Conservation (phyloP, 805 yeast species). For the Candida sphagnicola region DNA sequence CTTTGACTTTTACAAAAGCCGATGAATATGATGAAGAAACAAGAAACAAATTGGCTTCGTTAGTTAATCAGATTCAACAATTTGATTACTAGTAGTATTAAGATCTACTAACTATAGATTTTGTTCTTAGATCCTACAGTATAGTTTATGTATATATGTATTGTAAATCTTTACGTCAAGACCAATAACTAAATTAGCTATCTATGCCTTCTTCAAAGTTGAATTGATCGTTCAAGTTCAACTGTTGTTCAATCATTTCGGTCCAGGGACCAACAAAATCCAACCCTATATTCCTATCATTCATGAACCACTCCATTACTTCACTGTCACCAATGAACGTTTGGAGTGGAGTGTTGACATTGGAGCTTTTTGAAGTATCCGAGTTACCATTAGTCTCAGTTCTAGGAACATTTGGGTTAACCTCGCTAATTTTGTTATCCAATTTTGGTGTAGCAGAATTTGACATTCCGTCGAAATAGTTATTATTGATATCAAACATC, state of each 20-base stretch:
- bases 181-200: neutral
- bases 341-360: conserved; percentile 15
- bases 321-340: conserved; percentile 33
- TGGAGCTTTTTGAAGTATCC: conserved; percentile 2
- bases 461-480: conserved; percentile 4
- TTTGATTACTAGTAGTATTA: conserved; percentile 1
- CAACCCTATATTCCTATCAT: conserved; percentile 35
- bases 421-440: too few species aligned
- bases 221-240: conserved; percentile 32
- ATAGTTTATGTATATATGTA: too few species aligned
- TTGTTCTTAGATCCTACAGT: too few species aligned
- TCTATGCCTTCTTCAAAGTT: conserved; percentile 19
- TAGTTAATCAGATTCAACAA: conserved; percentile 4
- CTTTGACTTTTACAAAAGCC: neutral
- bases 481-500: conserved; percentile 1
- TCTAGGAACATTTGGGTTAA: too few species aligned
- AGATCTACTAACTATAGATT: neutral
- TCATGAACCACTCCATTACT: conserved; percentile 42
- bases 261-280: conserved; percentile 72
- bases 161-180: too few species aligned
- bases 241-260: conserved; percentile 70
- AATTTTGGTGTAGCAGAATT: neutral
- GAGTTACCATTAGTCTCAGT: neutral
- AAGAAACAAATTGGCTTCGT: neutral
- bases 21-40: conserved; percentile 3